Base-by-base conservation (phyloP, 2,329 filamentous ascomycete species). In the Colletotrichum chrysophilum region DNA sequence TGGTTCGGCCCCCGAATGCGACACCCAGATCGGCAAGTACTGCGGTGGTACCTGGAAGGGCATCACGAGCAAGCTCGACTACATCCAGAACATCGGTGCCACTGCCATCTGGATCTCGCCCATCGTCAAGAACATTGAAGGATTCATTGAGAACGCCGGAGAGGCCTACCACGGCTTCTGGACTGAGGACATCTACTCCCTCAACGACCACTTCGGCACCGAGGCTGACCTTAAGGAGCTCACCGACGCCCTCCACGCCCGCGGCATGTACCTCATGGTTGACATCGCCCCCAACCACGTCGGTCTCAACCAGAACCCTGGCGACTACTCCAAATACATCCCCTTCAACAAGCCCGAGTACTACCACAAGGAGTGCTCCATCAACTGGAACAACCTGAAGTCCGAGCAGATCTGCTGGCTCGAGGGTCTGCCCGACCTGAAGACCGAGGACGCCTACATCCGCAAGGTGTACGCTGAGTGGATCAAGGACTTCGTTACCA, bases 291-390 rank as follows among this genome's bases (percentile, higher is more conserved):
- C 86, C 30, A 90, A 90, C 78, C 88, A 91, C 79, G 87, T 87
- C 78, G 87, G 83, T n/a, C 28, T 82, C 34, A 81, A 81, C 74
- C 77, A 79, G 43, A 26, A 66, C 34, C 70, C 79, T 10, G 77
- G 77, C 58, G 71, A 79, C 67, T 77, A 72, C 67, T 67, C 48
- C 64, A 80, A 81, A 76, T 75, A 75, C 71, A 77, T 80, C 30
- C 78, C 77, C 76, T 84, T 90, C 62, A 88, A 93, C 81, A 83
- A 89, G 36, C 73, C 86, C 21, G 87, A 87, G 36, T 92, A 92
- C 79, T 94, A 91, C 83, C 92, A 94, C 80, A 55, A 87, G 3
- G 89, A 88, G 80, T 94, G 93, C 82, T 78, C 91, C 66, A 87
- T 87, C 74, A 81, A 93, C 81, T 93, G 91, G 83, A 81, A 82